A percentile compares a stretch with the other conserved stretches of the same genome.
These are phyloP conservation scores for Sambucus nigra DNA, from an alignment of 129 eudicot species.

Conservation along the genomic window DNA sequence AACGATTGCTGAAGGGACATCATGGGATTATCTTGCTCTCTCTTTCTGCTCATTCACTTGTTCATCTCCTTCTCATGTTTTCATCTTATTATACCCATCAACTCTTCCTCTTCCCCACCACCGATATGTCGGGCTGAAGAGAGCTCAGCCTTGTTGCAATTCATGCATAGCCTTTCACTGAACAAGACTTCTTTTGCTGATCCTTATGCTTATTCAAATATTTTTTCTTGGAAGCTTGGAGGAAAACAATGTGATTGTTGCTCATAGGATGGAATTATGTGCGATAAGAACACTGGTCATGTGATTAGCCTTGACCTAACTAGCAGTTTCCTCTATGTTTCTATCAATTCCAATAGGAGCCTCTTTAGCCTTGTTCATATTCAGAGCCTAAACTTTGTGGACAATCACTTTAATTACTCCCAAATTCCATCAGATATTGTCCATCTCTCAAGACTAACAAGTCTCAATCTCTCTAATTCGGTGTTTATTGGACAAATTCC, in stretches of 20 bases:
- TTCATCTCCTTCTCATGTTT: background rate
- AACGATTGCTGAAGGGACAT: no score
- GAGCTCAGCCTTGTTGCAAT: slow-evolving; percentile 12
- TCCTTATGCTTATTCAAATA: slow-evolving; percentile 8
- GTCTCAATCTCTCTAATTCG: background rate
- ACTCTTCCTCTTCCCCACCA: background rate
- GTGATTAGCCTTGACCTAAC: slow-evolving; percentile 16
- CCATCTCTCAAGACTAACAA: background rate
- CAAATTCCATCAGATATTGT: slow-evolving; percentile 10
- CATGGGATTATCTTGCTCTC: no score
- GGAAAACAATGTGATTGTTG: slow-evolving; percentile 8
- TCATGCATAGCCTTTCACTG: slow-evolving; percentile 10
- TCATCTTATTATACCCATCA: background rate
- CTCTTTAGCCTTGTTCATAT: slow-evolving; percentile 19
- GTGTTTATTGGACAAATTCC: slow-evolving; percentile 5
- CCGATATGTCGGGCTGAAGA: slow-evolving; percentile 7
- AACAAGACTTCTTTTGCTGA: background rate
- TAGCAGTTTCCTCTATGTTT: slow-evolving; percentile 10
- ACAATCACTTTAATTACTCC: slow-evolving; percentile 14
- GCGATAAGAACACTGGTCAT: slow-evolving; percentile 1
- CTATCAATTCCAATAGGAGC: slow-evolving; percentile 8
- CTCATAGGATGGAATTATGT: slow-evolving; percentile 17
- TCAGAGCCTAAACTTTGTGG: slow-evolving; percentile 4
- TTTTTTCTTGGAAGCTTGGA: slow-evolving; percentile 7
- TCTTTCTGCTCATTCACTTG: no score